phyloP scores from a whole-genome alignment of 164 flowering plant species.

The Platanus orientalis region DNA sequence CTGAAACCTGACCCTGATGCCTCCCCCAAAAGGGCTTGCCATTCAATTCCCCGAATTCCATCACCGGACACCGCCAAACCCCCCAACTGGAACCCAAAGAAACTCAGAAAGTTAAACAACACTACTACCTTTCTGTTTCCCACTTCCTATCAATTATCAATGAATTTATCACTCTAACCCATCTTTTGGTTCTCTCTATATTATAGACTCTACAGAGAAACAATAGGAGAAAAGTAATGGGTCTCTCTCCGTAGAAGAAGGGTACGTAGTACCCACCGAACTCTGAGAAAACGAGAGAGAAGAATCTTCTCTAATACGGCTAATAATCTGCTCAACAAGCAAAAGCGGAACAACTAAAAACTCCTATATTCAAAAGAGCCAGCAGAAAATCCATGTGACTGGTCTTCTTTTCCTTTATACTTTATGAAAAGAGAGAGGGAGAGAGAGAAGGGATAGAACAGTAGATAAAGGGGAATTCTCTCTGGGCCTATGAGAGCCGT shows the following conservation, averaged over 20 bases:
- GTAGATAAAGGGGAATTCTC: constrained; percentile 4
- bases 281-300: neutral
- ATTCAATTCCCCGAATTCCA: constrained; percentile 64
- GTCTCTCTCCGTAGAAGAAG: constrained; percentile 3
- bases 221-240: neutral
- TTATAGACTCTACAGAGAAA: neutral
- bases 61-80: constrained; percentile 20
- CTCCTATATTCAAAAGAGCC: neutral
- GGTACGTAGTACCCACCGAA: neutral
- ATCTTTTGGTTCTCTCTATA: neutral
- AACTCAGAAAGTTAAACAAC: constrained; percentile 18
- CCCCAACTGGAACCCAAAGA: constrained; percentile 23
- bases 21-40: constrained; percentile 46
- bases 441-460: neutral
- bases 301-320: neutral
- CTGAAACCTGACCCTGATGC: constrained; percentile 27
- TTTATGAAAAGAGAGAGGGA: neutral
- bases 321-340: neutral
- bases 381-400: neutral
- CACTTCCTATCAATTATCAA: constrained; percentile 1
- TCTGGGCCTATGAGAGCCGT: constrained; percentile 20
- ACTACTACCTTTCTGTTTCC: constrained; percentile 8
- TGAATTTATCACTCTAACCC: constrained; percentile 4
- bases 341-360: neutral
- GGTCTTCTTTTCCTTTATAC: neutral